Evolutionary conservation across 2,329 filamentous ascomycete genomes (phyloP), one percentile per base, ranked within the genome.

Genomic region (Tolypocladium pustulatum): DNA sequence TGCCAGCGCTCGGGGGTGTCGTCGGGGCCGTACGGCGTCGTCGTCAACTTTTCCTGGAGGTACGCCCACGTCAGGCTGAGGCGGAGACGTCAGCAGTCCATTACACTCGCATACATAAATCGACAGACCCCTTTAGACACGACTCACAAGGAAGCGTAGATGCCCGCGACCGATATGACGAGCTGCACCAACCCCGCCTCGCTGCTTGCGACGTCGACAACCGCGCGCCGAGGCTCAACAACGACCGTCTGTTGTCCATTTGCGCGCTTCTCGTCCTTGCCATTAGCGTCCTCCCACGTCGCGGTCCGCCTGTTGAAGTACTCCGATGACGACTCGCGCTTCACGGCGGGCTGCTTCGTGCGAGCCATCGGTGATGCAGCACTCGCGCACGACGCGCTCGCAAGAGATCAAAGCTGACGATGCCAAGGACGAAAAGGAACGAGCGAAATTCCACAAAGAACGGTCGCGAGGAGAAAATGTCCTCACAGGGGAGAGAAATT

Each of bases 1-100:
- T 88, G 91, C 82, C 96, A 99, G 66, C 90, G 85, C 72, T 95
- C 87, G 51, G 83, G 84, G 36, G 80, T 74, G 57, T 80, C 73
- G 5, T 77, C 70, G 27, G 86, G 76, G 60, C 88, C 88, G 74
- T 97, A 94, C 9, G 85, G 81, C 13, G 91, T 97, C 17, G 94
- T 99, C 34, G 94, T 97, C 68, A 99, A 90, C 68, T 94, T 91
- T 75, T 99, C 94, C 80, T 99, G 94, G 61, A 99, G 88, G 64
- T 96, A 87, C 30, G 90, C 94, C 94, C 94, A 99, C 38, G 92
- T 95, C 57, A 99, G 78, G 76, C 93, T 91, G 61, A 43, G n/a
- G 20, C 12, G 49, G 22, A 27, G 10, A 8, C n/a, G 59, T 58
- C 32, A 60, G 56, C 53, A 52, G 27, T 52, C 17, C 3, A 10